Base-by-base conservation (phyloP, 805 yeast species). In the Lachancea nothofagi region DNA sequence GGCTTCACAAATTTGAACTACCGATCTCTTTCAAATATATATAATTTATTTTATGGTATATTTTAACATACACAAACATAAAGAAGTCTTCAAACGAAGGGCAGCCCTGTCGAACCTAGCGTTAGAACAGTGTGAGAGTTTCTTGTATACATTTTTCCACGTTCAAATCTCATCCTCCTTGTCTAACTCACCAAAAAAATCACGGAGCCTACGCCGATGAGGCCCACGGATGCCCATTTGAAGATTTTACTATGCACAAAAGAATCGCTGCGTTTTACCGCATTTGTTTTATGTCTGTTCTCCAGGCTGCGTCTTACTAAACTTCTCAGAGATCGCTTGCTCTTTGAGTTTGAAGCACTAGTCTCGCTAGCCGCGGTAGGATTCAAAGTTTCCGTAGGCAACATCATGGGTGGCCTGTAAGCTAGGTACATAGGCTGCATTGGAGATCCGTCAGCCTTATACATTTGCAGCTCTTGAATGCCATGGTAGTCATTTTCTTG, bases 321-420 rank as follows among this genome's bases (percentile, higher is more conserved):
- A 38, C 65, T 51, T 41, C 60, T 63, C 32, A 62, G 43, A 13
- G 65, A 58, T 51, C 65, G 60, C 38, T 67, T 62, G 52, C 66
- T 38, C 36, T 67, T 62, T 53, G 60, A 49, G 51, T 66, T 38
- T 13, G 56, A 48, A 8, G 25, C 32, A 20, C 30, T 25, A 4
- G 20, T 15, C 4, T 55, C 51, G 3, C 59, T 41, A 8, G 72
- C 60, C 27, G 66, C 62, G 2, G 95, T 84, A 17, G 98, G 98
- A 62, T 89, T 90, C 71, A 93, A 67, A 0, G 97, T 89, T 38
- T 60, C 65, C 1, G 97, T 93, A 17, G 98, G 98, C 44, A 93
- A 75, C 98, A 93, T 93, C 75, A 83, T 72, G 7, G 98, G 94
- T 5, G 98, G 98, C 53, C 75, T 75, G 68, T 89, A 93, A 2